Evolutionary conservation across 2,329 filamentous ascomycete species (phyloP), one percentile per base, ranked within the genome.

Genomic region (Aureobasidium namibiae): DNA sequence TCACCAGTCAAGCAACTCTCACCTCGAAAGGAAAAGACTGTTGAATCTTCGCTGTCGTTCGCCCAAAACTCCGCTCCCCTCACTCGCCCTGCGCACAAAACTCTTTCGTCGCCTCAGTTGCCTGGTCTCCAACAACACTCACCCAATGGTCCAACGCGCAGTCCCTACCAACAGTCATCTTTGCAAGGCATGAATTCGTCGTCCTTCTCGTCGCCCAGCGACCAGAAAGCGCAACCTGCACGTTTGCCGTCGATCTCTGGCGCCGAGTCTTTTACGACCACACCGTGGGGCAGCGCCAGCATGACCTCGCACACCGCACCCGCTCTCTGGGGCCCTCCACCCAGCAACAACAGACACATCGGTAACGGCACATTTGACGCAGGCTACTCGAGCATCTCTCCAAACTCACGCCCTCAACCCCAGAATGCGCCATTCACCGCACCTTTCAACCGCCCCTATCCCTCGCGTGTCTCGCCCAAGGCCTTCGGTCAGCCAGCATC

Each of bases 361-460:
- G 88, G 88, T 3, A 92, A 92, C 69, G 88, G 88, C 44, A 90
- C 87, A 0, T 92, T 92, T 67, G 84, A 82, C 60, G 78, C 82
- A 13, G 82, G 84, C 64, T 77, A 87, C 54, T 79, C 78, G 29
- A 76, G 77, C 45, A 69, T 78, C 18, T 73, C 80, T 13, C 74
- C 76, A 56, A 70, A 77, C 50, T 70, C 65, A 60, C 72, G 67
- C 29, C 63, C 69, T 60, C 70, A 76, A n/a, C 56, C 45, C 39
- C 65, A 61, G 39, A 44, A 53, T 10, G 56, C 54, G 41, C 39
- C 56, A 36, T 60, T 60, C 36, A 56, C 54, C 44, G 60, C 70
- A 44, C 67, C 71, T 48, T 70, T 70, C 65, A 60, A 48, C 36
- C 67, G 67, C n/a, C 62, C 66, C 8, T 61, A 61, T 4, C 69